A percentile compares a stretch with the other conserved stretches of the same genome.
Evolutionary conservation across 352 stramenopile species (phyloP).

Genomic region (Phytophthora macrochlamydospora): DNA sequence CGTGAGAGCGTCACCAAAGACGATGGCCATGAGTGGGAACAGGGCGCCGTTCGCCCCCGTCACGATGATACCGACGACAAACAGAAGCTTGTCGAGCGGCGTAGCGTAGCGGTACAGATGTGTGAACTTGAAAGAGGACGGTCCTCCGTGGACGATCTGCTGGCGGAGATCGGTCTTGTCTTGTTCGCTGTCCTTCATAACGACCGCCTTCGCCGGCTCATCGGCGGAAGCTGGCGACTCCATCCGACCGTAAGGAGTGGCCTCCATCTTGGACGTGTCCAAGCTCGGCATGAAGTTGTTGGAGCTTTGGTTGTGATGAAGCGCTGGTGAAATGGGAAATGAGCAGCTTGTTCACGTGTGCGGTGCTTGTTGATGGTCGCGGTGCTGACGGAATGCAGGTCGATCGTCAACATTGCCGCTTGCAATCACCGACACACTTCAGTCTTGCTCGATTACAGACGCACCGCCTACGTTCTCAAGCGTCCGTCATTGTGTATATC

Average conservation of each 20-base stretch:
- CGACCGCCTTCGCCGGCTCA: not conserved
- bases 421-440: not conserved
- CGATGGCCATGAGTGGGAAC: constrained; percentile 47
- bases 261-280: not conserved
- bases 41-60: constrained; percentile 33
- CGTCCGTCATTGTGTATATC: too few relatives aligned
- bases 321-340: not conserved
- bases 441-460: not conserved
- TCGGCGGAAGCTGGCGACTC: not conserved
- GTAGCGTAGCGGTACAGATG: constrained; percentile 41
- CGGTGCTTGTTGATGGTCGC: not conserved
- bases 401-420: not conserved
- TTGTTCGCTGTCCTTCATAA: not conserved
- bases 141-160: not conserved
- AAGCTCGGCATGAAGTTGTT: not conserved
- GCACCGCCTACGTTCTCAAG: too few relatives aligned
- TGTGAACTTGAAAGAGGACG: constrained; percentile 7
- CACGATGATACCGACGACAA: constrained; percentile 24
- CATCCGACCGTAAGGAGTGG: not conserved
- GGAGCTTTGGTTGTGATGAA: not conserved
- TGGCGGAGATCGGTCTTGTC: not conserved
- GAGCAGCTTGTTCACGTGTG: not conserved
- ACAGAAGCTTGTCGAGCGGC: constrained; percentile 28
- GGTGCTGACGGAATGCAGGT: not conserved
- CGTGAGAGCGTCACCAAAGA: constrained; percentile 46